A percentile compares a stretch with the other conserved stretches of the same genome.
These are phyloP conservation scores for Talaromyces sp. DNA, from an alignment of 2,329 filamentous ascomycete species.

Conservation along the genomic window DNA sequence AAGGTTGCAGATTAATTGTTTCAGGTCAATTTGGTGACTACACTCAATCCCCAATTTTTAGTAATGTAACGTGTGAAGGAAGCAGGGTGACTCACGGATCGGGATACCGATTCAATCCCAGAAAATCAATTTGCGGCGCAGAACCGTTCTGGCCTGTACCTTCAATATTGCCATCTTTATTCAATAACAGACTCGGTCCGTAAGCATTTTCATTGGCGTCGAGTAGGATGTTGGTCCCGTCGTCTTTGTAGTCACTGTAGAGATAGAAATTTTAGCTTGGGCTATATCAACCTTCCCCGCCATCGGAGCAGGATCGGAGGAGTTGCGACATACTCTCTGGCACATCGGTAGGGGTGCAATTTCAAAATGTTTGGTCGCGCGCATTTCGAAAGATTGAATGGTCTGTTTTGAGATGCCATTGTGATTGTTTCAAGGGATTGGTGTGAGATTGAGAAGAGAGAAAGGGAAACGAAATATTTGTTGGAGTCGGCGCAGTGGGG, in stretches of 20 bases:
- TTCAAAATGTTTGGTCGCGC: slow-evolving; percentile 73
- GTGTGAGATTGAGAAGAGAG: neutral
- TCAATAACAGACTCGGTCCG: slow-evolving; percentile 69
- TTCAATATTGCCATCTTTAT: slow-evolving; percentile 47
- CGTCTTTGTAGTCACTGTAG: slow-evolving; percentile 92
- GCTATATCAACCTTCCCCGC: neutral
- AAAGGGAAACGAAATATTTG: neutral
- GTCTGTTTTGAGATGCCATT: slow-evolving; percentile 43
- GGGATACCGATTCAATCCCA: slow-evolving; percentile 87
- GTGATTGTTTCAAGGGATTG: slow-evolving; percentile 18
- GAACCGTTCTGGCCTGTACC: slow-evolving; percentile 36
- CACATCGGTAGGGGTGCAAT: slow-evolving; percentile 75
- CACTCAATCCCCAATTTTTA: neutral
- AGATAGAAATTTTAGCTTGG: neutral
- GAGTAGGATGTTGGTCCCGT: slow-evolving; percentile 90
- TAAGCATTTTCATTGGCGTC: slow-evolving; percentile 98
- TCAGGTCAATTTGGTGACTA: slow-evolving; percentile 81
- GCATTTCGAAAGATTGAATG: slow-evolving; percentile 71
- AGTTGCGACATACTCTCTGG: slow-evolving; percentile 64
- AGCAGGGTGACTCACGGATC: slow-evolving; percentile 59
- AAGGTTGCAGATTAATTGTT: slow-evolving; percentile 79
- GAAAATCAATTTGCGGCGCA: slow-evolving; percentile 66
- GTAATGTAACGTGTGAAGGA: neutral
- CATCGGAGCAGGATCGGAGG: slow-evolving; percentile 14
- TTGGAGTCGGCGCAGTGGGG: neutral